phyloP scores from a whole-genome alignment of 2,329 filamentous ascomycete species.

The Clarireedia monteithiana region DNA sequence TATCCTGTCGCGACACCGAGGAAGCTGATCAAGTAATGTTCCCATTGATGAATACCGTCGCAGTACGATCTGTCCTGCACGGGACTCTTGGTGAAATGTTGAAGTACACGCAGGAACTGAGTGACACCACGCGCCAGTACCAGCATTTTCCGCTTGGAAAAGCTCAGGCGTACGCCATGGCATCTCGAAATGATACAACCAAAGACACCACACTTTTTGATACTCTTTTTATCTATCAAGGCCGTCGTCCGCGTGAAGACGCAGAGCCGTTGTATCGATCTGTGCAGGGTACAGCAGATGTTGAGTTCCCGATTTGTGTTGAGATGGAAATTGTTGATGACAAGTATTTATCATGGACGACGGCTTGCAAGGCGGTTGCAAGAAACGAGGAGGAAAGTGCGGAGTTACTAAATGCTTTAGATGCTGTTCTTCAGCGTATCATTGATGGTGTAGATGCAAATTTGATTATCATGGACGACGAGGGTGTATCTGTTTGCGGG shows the following conservation, averaged over 20 bases:
- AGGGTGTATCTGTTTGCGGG: slow-evolving; percentile 56
- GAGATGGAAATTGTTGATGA: slow-evolving; percentile 62
- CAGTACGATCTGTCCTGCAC: slow-evolving; percentile 65
- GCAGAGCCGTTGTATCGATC: slow-evolving; percentile 20
- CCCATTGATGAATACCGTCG: slow-evolving; percentile 87
- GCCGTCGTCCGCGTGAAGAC: slow-evolving; percentile 29
- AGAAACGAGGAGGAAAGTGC: slow-evolving; percentile 39
- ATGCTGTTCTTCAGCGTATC: slow-evolving; percentile 50
- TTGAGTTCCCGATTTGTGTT: slow-evolving; percentile 76
- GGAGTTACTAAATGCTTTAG: slow-evolving; percentile 49
- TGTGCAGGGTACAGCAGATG: slow-evolving; percentile 47
- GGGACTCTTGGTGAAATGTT: slow-evolving; percentile 59
- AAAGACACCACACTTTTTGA: slow-evolving; percentile 46
- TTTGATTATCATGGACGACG: slow-evolving; percentile 45
- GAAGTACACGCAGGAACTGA: slow-evolving; percentile 63
- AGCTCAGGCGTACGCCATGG: slow-evolving; percentile 46
- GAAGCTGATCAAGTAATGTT: slow-evolving; percentile 64
- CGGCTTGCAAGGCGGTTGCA: slow-evolving; percentile 56
- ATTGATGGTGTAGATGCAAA: slow-evolving; percentile 40
- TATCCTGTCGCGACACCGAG: slow-evolving; percentile 76
- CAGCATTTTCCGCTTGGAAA: slow-evolving; percentile 73
- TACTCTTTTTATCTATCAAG: slow-evolving; percentile 60
- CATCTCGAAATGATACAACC: slow-evolving; percentile 15
- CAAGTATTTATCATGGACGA: slow-evolving; percentile 55
- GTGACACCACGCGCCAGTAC: slow-evolving; percentile 57